Base-by-base conservation (phyloP, 2,329 filamentous ascomycete genomes). In the Trichoderma oligosporum region DNA sequence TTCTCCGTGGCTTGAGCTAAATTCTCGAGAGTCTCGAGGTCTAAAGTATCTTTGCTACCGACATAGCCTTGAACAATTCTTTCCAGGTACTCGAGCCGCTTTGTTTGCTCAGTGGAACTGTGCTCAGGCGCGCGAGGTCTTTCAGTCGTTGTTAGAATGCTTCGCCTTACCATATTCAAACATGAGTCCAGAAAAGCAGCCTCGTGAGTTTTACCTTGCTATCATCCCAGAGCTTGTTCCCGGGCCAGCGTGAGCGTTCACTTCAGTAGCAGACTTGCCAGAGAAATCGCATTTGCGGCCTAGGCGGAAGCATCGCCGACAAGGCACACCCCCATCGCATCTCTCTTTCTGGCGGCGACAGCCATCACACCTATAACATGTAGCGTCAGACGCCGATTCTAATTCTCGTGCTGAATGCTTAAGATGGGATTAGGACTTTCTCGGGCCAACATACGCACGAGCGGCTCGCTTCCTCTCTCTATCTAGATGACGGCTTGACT, bases 281-380 rank as follows among this genome's bases (percentile, higher is more conserved):
- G 71, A 72, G 61, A 56, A 56, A 22, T 56, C 53, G 53, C 53
- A 56, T 27, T 75, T 74, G 41, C 79, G 74, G 58, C 74, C 75
- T 61, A 81, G 75, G 58, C 77, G 77, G 57, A 75, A 71, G 64
- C 79, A 82, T 55, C 80, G 70, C 45, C 77, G 76, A 63, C 79
- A 82, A 2, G 80, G 80, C 16, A 79, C 71, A 48, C 79, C 80
- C 45, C 79, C 80, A 62, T 82, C 78, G 63, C 79, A 82, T 68
- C 81, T 81, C 66, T 82, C 79, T 64, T 82, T 82, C 57, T 79
- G 74, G 60, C 78, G 73, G 58, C 79, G 78, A 66, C 79, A 82
- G 52, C 76, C 76, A 64, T 81, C 78, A 63, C 79, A 82, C 58
- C 79, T 82, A 56, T 9, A n/a, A 48, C 18, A 41, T 7, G 12